Base-by-base conservation (phyloP, 345 rosid species). In the Psidium friedrichsthalianum region DNA sequence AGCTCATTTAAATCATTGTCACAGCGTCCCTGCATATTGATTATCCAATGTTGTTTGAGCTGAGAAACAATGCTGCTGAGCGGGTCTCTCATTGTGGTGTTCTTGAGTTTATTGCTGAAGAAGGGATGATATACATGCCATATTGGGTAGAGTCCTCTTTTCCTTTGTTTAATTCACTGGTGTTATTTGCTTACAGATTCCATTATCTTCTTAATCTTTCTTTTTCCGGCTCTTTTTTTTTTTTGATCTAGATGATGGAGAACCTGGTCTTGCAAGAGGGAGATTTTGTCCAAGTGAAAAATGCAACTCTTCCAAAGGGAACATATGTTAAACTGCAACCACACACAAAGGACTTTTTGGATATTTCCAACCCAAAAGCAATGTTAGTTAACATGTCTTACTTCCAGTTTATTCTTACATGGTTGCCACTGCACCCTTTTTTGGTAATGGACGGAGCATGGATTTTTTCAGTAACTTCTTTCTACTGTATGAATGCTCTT, bases 61-160 rank as follows among this genome's bases (percentile, higher is more conserved):
- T 97, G 85, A 94, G 90, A 42, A 97, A 97, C 89, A 91, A 86
- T 88, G 91, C 93, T 86, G 92, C 93, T 89, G 99, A 93, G 85
- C 93, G 98, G 83, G 94, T 93, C 83, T 95, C 99, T 7, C 99
- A 96, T 85, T 97, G 99, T 94, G 99, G 99, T 55, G 99, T 97
- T 85, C 91, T 97, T 25, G 99, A 97, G 94, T 96, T 97, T 85
- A 94, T 96, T 87, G 99, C 99, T 47, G 99, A 97, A 91, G 99
- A 97, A 92, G 99, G 99, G 89, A 95, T 96, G 98, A 96, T 97
- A 84, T 96, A 96, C 88, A 96, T 97, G 99, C 99, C 99, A 52
- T 97, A 96, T 86, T 97, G 99, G 99, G 98, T 97, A 90, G 44
- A 90, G 84, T 64, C 44, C 87, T 32, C 74, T 82, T 56, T 40